Base-by-base conservation (phyloP, 2,329 filamentous ascomycete genomes). In the Neonectria faginata region DNA sequence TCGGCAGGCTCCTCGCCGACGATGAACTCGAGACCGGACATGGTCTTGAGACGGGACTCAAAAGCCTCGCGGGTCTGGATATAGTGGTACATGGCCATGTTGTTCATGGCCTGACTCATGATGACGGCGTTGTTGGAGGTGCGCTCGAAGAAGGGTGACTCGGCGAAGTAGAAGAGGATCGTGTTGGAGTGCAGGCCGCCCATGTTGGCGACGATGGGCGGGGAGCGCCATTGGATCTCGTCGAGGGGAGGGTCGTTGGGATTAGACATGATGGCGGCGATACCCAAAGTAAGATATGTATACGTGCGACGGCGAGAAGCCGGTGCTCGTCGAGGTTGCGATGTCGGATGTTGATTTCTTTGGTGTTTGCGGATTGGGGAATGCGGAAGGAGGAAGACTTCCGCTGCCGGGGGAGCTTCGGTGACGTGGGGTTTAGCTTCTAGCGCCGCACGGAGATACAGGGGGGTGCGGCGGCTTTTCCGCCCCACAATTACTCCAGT, bases 61-160 rank as follows among this genome's bases (percentile, higher is more conserved):
- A 91, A 91, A 3, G 84, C 82, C 72, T 89, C 88, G 50, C 89
- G 86, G 0, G 87, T 91, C 61, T 83, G 80, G 11, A 91, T 83
- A 25, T 87, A 80, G 51, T 83, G 83, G 50, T 81, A 81, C 82
- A 91, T 87, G 66, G 82, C 80, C 27, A 81, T 81, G 75, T 91
- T 91, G 78, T 84, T 87, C 77, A 86, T 82, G 45, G 88, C 87
- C 76, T 91, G 89, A 67, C 80, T 84, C 72, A 84, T 86, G 42
- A 91, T 80, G 39, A 90, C 82, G 67, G 86, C 86, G 76, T 91
- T 91, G 76, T 91, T 91, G 68, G 88, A 90, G 2, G 87, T 90
- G 65, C 79, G 83, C 77, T 91, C 89, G 79, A 88, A 91, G 79
- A 90, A 91, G 25, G 89, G 88, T 64, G 89, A 91, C 65, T 85